phyloP scores from a whole-genome alignment of 2,329 filamentous ascomycete genomes.

The Fusarium coffeatum region DNA sequence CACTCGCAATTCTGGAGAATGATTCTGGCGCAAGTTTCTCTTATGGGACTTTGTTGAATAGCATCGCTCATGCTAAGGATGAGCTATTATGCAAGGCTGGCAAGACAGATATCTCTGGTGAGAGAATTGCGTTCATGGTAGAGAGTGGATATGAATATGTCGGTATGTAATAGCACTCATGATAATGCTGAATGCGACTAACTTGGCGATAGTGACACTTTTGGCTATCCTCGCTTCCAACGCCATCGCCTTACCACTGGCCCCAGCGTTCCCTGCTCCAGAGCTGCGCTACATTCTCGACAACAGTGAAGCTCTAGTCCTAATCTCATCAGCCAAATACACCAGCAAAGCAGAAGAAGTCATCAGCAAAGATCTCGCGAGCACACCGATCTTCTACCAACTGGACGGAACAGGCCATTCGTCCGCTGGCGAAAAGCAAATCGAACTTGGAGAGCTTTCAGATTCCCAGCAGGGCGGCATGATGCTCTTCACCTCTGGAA shows the following conservation, averaged over 20 bases:
- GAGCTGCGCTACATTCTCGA: constrained; percentile 93
- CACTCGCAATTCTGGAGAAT: constrained; percentile 4
- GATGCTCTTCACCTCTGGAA: constrained; percentile 99
- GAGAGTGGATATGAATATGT: constrained; percentile 99
- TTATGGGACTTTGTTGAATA: neutral
- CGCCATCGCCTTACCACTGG: constrained; percentile 90
- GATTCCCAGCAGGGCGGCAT: constrained; percentile 74
- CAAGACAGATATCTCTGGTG: constrained; percentile 59
- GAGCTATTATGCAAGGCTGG: neutral
- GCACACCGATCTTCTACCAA: constrained; percentile 70
- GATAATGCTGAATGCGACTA: too few relatives aligned
- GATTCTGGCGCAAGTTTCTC: neutral
- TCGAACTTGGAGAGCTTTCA: constrained; percentile 65
- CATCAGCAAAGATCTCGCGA: constrained; percentile 72
- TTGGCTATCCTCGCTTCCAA: constrained; percentile 86
- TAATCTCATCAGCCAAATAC: constrained; percentile 85
- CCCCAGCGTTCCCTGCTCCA: constrained; percentile 83
- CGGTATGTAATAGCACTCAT: constrained; percentile 68
- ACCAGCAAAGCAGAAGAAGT: constrained; percentile 78
- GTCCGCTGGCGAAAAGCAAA: constrained; percentile 59
- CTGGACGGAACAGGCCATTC: constrained; percentile 74
- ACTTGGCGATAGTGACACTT: constrained; percentile 95
- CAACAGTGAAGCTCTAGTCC: constrained; percentile 81
- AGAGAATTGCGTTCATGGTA: constrained; percentile 89
- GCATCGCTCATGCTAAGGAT: neutral